phyloP scores from a whole-genome alignment of 2,329 filamentous ascomycete species.

The Fusarium guadeloupense region DNA sequence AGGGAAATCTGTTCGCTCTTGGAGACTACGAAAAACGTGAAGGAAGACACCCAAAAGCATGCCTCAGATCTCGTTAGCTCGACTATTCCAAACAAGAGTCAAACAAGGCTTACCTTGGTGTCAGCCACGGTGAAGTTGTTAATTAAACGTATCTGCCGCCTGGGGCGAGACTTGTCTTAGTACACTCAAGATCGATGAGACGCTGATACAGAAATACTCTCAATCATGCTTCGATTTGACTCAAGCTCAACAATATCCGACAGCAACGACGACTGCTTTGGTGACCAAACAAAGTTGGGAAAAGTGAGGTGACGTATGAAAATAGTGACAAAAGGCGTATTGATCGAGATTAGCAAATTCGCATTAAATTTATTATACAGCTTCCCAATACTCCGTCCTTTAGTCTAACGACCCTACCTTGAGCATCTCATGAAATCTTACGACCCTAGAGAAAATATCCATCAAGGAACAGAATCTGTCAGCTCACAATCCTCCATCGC shows the following conservation, averaged over 20 bases:
- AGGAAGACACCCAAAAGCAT: conserved; percentile 79
- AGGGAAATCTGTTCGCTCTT: conserved; percentile 75
- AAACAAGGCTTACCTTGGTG: background rate
- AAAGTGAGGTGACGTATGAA: conserved; percentile 41
- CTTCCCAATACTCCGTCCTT: conserved; percentile 3
- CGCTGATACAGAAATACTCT: conserved; percentile 9
- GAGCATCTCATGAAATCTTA: background rate
- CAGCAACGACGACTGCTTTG: conserved; percentile 34
- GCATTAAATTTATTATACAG: conserved; percentile 36
- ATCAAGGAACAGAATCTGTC: conserved; percentile 15
- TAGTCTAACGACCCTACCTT: conserved; percentile 13
- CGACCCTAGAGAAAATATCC: conserved; percentile 15
- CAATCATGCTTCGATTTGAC: conserved; percentile 16
- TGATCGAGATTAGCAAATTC: conserved; percentile 9
- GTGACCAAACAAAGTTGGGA: conserved; percentile 23
- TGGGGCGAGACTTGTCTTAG: conserved; percentile 12
- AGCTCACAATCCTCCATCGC: conserved; percentile 21
- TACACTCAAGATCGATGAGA: conserved; percentile 2
- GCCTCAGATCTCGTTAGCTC: conserved; percentile 70
- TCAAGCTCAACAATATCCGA: conserved; percentile 13
- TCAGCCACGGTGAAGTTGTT: conserved; percentile 32
- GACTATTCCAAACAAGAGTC: no score
- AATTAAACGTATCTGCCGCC: background rate
- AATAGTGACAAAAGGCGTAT: background rate
- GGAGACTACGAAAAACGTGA: conserved; percentile 80